Base-by-base conservation (phyloP, 1,139 yeast species). In the Nakaseomyces sp. region DNA sequence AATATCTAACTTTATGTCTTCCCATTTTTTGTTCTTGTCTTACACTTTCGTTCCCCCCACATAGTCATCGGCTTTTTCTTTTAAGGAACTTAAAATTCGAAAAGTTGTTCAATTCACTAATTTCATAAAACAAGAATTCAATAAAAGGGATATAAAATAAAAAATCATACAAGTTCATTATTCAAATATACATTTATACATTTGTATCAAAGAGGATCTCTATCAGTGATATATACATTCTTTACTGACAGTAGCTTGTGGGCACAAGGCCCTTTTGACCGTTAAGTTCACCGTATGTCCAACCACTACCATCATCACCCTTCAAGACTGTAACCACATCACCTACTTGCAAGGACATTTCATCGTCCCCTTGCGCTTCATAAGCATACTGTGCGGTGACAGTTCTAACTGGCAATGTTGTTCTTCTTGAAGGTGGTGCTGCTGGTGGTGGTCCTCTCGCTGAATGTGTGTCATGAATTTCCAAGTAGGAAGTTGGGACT, bases 231-330 rank as follows among this genome's bases (percentile, higher is more conserved):
- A 17, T 22, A 24, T 26, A 19, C 41, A 30, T 20, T 13, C 20
- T 44, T n/a, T 41, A 50, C 25, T 53, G 51, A 47, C 66, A 61
- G 60, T 88, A 89, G 50, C 84, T 72, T 0, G 93, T 81, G 5
- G 97, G 97, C 64, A 89, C 84, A 51, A 86, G 63, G 1, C 96
- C 96, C 37, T 69, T 71, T 28, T 53, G 55, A 0, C 95, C 96
- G 54, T 81, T 73, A 15, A 83, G 53, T 58, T 85, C 94, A 8
- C 97, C 98, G 54, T 81, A 86, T 1, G 96, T 88, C 99, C 99
- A 91, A 0, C 99, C 99, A 50, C 82, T 81, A 5, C 95, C 96
- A 47, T 81, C 82, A 49, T 86, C 91, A 40, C 77, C 85, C 37
- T 75, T 77, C 33, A 82, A 69, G 17, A 86, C 72, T 2, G 77